Evolutionary conservation across 768 basidiomycete species (phyloP).

Genomic region (Tylopilus rubrobrunneus): DNA sequence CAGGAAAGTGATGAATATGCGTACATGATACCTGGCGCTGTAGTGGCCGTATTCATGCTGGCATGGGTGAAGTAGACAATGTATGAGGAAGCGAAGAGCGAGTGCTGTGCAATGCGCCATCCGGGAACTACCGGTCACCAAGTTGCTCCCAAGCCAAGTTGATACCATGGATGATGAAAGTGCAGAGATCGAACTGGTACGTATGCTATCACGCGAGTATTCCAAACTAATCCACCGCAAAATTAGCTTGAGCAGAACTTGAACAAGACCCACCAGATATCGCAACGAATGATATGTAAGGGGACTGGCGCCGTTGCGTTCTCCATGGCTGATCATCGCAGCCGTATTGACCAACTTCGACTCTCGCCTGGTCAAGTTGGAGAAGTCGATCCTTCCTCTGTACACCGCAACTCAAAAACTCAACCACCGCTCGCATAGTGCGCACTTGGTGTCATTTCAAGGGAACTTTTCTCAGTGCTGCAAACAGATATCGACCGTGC

Average conservation of each 20-base stretch:
- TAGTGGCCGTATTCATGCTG: background rate
- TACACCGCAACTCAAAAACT: constrained; percentile 74
- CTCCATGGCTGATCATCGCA: constrained; percentile 35
- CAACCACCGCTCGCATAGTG: constrained; percentile 69
- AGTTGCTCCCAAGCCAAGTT: too few relatives aligned
- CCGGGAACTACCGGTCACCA: too few relatives aligned
- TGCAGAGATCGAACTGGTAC: constrained; percentile 24
- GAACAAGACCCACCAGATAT: constrained; percentile 80
- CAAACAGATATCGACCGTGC: constrained; percentile 75
- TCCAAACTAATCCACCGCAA: background rate
- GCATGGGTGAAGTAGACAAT: too few relatives aligned
- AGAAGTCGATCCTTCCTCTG: constrained; percentile 82
- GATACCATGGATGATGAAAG: constrained; percentile 25
- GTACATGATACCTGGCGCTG: background rate
- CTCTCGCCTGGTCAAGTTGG: constrained; percentile 73
- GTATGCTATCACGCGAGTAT: background rate
- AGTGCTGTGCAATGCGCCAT: too few relatives aligned
- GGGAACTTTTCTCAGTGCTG: background rate
- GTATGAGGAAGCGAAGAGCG: too few relatives aligned
- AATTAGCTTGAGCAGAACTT: constrained; percentile 80
- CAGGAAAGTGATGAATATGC: background rate
- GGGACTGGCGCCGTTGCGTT: constrained; percentile 1
- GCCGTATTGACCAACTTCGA: constrained; percentile 85
- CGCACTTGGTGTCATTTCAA: constrained; percentile 23
- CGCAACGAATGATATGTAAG: constrained; percentile 82